Evolutionary conservation across 192 early-diverging fungal genomes (phyloP).

Genomic region (Coemansia aciculifera): DNA sequence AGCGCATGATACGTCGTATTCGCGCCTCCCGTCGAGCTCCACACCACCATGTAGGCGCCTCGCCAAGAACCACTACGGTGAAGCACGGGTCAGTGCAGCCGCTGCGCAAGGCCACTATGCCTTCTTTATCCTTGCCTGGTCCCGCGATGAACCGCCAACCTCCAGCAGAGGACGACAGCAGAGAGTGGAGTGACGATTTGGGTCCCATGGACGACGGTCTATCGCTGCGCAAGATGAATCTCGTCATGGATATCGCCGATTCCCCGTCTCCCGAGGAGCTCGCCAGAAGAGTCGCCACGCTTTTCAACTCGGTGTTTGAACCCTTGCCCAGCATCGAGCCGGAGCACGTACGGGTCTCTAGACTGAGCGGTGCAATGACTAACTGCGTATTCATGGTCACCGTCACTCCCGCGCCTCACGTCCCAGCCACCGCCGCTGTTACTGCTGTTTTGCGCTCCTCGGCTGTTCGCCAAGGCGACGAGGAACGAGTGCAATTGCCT

Average conservation of each 20-base stretch:
- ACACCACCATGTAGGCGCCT: conserved; percentile 7
- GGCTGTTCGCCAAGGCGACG: neutral
- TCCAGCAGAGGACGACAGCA: neutral
- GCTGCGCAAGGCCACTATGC: neutral
- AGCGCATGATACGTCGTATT: conserved; percentile 45
- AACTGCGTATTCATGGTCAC: conserved; percentile 59
- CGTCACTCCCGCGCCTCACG: conserved; percentile 24
- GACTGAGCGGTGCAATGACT: conserved; percentile 73
- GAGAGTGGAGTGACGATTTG: conserved; percentile 27
- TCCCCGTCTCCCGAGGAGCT: conserved; percentile 22
- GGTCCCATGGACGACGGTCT: conserved; percentile 11
- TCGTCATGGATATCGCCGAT: conserved; percentile 42
- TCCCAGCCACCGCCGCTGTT: conserved; percentile 9
- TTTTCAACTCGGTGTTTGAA: conserved; percentile 41
- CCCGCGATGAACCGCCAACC: neutral
- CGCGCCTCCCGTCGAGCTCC: conserved; percentile 21
- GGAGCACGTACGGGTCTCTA: conserved; percentile 36
- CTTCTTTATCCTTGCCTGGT: conserved; percentile 17
- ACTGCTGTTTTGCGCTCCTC: neutral
- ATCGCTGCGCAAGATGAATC: conserved; percentile 23
- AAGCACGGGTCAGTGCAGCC: neutral
- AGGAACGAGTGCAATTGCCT: conserved; percentile 7
- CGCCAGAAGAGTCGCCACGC: conserved; percentile 17
- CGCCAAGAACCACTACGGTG: conserved; percentile 1
- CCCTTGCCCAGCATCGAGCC: conserved; percentile 12